These are phyloP conservation scores for Xylariaceae sp. DNA, from an alignment of 2,329 filamentous ascomycete species.

Conservation along the genomic window DNA sequence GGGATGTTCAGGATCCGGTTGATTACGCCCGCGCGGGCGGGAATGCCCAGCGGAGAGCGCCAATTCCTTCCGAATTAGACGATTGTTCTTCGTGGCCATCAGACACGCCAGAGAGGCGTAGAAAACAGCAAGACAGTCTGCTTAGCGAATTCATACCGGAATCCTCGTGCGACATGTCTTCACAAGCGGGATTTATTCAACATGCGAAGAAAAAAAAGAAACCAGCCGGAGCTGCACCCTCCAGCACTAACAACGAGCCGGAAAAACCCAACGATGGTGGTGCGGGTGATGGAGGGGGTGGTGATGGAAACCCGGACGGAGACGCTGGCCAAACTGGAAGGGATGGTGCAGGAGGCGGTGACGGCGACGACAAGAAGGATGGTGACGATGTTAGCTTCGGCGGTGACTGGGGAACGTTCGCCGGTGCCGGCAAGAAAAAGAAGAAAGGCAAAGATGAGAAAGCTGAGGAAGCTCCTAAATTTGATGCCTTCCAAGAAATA, in stretches of 20 bases:
- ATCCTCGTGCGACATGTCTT: constrained; percentile 54
- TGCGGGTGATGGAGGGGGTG: constrained; percentile 29
- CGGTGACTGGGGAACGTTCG: constrained; percentile 45
- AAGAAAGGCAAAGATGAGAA: constrained; percentile 51
- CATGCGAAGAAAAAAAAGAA: constrained; percentile 48
- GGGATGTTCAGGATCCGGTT: constrained; percentile 10
- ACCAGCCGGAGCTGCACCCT: not conserved
- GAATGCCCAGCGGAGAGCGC: constrained; percentile 25
- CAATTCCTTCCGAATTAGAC: constrained; percentile 23
- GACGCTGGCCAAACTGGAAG: constrained; percentile 29
- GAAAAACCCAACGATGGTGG: constrained; percentile 36
- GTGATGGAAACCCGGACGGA: constrained; percentile 32
- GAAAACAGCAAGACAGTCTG: constrained; percentile 31
- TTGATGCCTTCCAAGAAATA: constrained; percentile 64
- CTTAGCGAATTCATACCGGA: constrained; percentile 44
- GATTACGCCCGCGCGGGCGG: constrained; percentile 22
- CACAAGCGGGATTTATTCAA: constrained; percentile 51
- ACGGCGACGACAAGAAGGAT: constrained; percentile 36
- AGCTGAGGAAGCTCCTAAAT: constrained; percentile 31
- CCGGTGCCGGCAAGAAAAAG: constrained; percentile 44
- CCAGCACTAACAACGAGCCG: constrained; percentile 22
- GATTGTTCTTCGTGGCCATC: constrained; percentile 18
- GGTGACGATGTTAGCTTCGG: constrained; percentile 30
- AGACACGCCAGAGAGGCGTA: constrained; percentile 20
- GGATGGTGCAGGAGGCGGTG: constrained; percentile 30